Base-by-base conservation (phyloP, 441 rosid species). In the Bruguiera hainesii region DNA sequence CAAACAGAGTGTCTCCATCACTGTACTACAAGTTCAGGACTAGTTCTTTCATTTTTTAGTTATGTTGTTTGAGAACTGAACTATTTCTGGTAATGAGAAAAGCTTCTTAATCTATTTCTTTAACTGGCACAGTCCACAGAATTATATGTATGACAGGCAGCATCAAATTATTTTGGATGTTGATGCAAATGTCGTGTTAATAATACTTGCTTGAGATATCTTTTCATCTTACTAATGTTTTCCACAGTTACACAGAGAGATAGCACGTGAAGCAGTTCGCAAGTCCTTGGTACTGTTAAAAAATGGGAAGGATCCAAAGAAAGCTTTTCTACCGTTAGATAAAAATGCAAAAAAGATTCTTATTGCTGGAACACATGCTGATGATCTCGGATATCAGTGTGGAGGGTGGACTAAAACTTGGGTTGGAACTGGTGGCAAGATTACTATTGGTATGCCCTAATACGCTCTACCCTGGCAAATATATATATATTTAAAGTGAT, bases 371-470 rank as follows among this genome's bases (percentile, higher is more conserved):
- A 71, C 87, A 21, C 98, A 93, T 67, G 94, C 97, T 51, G 91
- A 89, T 70, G 81, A 93, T 84, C 90, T 93, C 56, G 97, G 98
- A 19, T 87, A 77, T 73, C 97, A 93, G 73, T 93, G 98, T 29
- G 98, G 98, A 69, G 98, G 97, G 30, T 93, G 98, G 98, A 91
- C 97, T 18, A 77, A 63, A 68, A 71, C 85, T 64, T 84, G 90
- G 96, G 57, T 64, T 25, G 98, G 98, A 71, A 7, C 31, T 61
- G 81, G 90, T 9, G 96, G 98, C 74, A 82, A 84, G 72, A 87
- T 89, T 73, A 90, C 97, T 33, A 82, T 84, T 4, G 98, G 97
- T 93, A 81, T 59, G 79, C n/a, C 55, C 63, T 62, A n/a, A 29
- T 48, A 51, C 25, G 25, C 20, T 25, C 58, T 37, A 23, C 25